Conservation (phyloP, 2,329 filamentous ascomycete genomes). For the Trichoderma atroviride region DNA sequence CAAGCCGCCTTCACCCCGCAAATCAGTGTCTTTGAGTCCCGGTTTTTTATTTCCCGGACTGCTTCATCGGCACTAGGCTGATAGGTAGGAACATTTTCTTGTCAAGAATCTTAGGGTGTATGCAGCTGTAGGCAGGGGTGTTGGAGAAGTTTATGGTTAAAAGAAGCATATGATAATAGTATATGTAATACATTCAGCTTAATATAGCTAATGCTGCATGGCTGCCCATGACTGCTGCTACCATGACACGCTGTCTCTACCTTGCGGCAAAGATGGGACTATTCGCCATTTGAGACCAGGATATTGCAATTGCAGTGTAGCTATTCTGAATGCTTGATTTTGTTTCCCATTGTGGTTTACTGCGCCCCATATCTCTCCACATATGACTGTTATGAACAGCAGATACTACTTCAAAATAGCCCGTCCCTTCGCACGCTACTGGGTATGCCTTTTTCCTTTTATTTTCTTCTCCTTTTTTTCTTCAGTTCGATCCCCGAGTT, state of each 20-base stretch:
- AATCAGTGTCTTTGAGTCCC: conserved; percentile 3
- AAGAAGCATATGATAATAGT: conserved; percentile 14
- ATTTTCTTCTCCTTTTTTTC: background rate
- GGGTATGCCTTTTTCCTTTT: background rate
- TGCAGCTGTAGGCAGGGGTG: conserved; percentile 7
- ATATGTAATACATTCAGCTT: background rate
- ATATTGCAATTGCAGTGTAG: background rate
- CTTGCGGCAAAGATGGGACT: background rate
- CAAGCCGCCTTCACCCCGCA: conserved; percentile 4
- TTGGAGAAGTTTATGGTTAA: conserved; percentile 16
- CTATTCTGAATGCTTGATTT: background rate
- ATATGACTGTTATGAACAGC: background rate
- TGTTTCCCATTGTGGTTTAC: conserved; percentile 3
- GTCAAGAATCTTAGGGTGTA: background rate
- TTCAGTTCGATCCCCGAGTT: background rate
- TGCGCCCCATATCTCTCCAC: background rate
- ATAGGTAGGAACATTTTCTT: background rate
- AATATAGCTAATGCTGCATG: background rate
- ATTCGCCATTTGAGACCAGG: background rate
- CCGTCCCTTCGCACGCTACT: background rate
- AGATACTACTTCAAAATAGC: background rate
- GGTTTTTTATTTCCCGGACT: conserved; percentile 4
- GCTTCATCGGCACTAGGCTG: conserved; percentile 18
- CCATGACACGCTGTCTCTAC: too few species aligned
- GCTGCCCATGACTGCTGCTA: background rate